phyloP scores from a whole-genome alignment of 225 moss, liverwort and hornwort genomes.

The Bryoerythrophyllum caledonicum region DNA sequence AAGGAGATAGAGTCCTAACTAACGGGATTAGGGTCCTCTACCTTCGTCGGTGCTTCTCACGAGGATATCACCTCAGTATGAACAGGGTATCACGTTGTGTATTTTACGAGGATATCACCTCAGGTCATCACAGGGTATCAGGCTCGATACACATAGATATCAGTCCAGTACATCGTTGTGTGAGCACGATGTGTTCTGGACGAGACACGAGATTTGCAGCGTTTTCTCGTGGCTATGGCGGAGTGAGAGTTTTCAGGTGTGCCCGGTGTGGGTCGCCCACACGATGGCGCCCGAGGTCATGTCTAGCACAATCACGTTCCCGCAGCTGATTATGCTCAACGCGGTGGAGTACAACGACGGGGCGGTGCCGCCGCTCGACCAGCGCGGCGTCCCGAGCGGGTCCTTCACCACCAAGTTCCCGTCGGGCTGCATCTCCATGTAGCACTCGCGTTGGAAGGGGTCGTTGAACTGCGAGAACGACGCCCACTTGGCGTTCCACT shows the following conservation, averaged over 20 bases:
- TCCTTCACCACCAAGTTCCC: constrained; percentile 51
- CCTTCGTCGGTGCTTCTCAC: too few relatives aligned
- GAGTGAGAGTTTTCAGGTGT: constrained; percentile 5
- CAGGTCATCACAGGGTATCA: too few relatives aligned
- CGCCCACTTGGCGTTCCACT: constrained; percentile 46
- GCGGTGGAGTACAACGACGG: constrained; percentile 29
- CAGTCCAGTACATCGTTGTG: too few relatives aligned
- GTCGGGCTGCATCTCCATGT: constrained; percentile 40
- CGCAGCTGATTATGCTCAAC: constrained; percentile 31
- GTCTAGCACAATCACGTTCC: constrained; percentile 47
- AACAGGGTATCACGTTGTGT: too few relatives aligned
- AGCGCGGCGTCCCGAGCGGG: constrained; percentile 29
- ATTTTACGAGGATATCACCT: too few relatives aligned
- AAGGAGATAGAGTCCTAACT: too few relatives aligned
- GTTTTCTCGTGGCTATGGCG: too few relatives aligned
- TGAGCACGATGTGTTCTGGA: too few relatives aligned
- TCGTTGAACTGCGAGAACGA: constrained; percentile 44
- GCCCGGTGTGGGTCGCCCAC: constrained; percentile 47
- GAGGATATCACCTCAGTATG: too few relatives aligned
- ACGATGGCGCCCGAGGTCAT: constrained; percentile 39
- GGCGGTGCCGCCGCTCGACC: constrained; percentile 35
- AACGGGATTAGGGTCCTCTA: too few relatives aligned
- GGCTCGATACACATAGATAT: too few relatives aligned
- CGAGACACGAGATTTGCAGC: too few relatives aligned
- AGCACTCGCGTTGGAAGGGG: constrained; percentile 33